Evolutionary conservation across 345 rosid species (phyloP), one percentile per base, ranked within the genome.

Genomic region (sweet orange (Citrus sinensis)): DNA sequence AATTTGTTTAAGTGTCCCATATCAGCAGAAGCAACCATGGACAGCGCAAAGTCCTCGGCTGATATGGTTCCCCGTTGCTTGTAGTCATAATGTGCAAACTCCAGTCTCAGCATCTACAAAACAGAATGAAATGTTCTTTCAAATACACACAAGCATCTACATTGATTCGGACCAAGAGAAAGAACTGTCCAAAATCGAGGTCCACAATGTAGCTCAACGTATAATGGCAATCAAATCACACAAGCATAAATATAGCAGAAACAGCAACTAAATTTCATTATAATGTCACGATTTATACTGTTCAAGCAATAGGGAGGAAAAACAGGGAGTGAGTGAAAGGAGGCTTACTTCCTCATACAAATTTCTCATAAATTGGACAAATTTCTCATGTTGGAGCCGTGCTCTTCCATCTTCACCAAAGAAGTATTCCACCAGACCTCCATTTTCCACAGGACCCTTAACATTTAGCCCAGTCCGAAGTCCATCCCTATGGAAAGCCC

Each of bases 11-110:
- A 77, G 84, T 92, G 91, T 62, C 87, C 83, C 86, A 94, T 85
- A 82, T 94, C 95, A 75, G 99, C 99, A 59, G 99, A 88, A 84
- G 99, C 98, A 80, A 96, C 98, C 89, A 96, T 86, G 30, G 97
- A 92, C 78, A 96, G 76, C 7, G 98, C 98, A 80, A 96, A 96
- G 90, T 96, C 99, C 83, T 90, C 86, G 22, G 92, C 98, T 39
- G 97, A 90, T 81, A 94, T 91, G 66, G 88, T 88, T 78, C 89
- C 90, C 73, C 83, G 87, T 73, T 64, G 76, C 81, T 90, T 88
- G 78, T 89, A 96, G 82, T 96, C 98, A 85, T 96, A 96, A 82
- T 96, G 98, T 64, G 89, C 89, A 85, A 96, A 96, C 86, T 94
- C 99, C 88, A 96, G 80, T 67, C 85, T 88, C 79, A 91, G 75